These are phyloP conservation scores for Umbilicaria muhlenbergii DNA, from an alignment of 495 filamentous ascomycete species.

Conservation along the genomic window DNA sequence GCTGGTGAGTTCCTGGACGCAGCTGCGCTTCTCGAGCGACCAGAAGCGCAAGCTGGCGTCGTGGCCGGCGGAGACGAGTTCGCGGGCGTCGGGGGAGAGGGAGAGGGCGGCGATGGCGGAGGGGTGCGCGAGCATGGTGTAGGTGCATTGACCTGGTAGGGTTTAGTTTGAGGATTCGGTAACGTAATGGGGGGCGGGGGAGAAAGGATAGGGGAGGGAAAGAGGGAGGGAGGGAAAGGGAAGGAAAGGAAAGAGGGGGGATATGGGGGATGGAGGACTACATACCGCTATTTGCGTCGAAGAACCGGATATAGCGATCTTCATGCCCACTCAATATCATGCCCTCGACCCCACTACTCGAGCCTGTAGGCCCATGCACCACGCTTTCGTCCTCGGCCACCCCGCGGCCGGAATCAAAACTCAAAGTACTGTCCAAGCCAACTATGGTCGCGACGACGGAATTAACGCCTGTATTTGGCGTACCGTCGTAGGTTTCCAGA, in stretches of 20 bases:
- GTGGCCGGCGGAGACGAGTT: constrained; percentile 91
- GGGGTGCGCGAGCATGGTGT: constrained; percentile 93
- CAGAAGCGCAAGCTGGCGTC: constrained; percentile 92
- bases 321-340: constrained; percentile 91
- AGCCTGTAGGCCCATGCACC: constrained; percentile 68
- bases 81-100: constrained; percentile 78
- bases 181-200: not conserved
- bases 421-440: constrained; percentile 54
- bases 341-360: constrained; percentile 71
- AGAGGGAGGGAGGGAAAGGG: not conserved
- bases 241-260: not conserved
- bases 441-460: constrained; percentile 77
- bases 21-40: constrained; percentile 87
- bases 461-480: constrained; percentile 69
- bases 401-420: constrained; percentile 46
- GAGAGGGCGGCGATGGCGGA: constrained; percentile 81
- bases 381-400: constrained; percentile 49
- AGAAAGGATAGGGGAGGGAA: not conserved
- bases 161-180: not conserved
- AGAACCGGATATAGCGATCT: constrained; percentile 88
- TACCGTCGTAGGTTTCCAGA: constrained; percentile 82
- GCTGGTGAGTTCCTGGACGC: constrained; percentile 83
- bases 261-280: constrained; percentile 11
- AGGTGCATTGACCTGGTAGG: constrained; percentile 87
- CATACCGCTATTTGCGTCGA: constrained; percentile 96